These are phyloP conservation scores for Suillus cothurnatus DNA, from an alignment of 768 basidiomycete genomes.

Conservation along the genomic window DNA sequence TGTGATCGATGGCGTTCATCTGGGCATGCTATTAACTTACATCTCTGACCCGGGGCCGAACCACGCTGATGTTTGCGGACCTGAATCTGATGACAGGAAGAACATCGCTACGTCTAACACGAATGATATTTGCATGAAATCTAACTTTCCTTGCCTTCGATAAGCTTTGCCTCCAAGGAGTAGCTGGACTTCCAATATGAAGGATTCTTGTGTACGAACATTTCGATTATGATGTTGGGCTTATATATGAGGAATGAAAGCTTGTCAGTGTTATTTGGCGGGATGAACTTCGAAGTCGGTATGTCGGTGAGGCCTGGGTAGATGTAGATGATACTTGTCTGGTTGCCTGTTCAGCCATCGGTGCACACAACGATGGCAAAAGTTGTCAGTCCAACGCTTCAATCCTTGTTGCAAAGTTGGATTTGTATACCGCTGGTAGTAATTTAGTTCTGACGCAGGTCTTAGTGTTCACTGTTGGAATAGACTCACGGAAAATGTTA, in stretches of 20 bases:
- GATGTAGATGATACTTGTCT: not conserved
- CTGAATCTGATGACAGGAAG: slow-evolving; percentile 1
- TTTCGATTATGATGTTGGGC: slow-evolving; percentile 24
- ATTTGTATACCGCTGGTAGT: not conserved
- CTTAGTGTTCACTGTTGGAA: too few relatives aligned
- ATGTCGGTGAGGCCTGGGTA: slow-evolving; percentile 4
- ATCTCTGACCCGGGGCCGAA: slow-evolving; percentile 8
- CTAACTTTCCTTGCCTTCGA: slow-evolving; percentile 11
- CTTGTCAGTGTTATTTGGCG: slow-evolving; percentile 18
- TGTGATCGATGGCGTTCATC: slow-evolving; percentile 5
- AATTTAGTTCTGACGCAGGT: not conserved
- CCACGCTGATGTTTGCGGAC: not conserved
- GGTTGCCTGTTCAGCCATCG: slow-evolving; percentile 1
- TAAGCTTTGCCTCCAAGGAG: slow-evolving; percentile 4
- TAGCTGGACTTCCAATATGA: slow-evolving; percentile 19
- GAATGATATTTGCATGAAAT: slow-evolving; percentile 3
- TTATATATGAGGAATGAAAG: slow-evolving; percentile 25
- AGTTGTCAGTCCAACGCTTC: slow-evolving; percentile 17
- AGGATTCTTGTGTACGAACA: slow-evolving; percentile 20
- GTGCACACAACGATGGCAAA: slow-evolving; percentile 15
- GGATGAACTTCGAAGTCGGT: slow-evolving; percentile 1
- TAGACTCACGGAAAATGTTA: not conserved
- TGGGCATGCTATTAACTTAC: slow-evolving; percentile 7
- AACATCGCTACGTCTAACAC: slow-evolving; percentile 6
- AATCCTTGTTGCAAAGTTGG: slow-evolving; percentile 5